phyloP scores from a whole-genome alignment of 23 red algal species.

The Porphyridium purpureum region DNA sequence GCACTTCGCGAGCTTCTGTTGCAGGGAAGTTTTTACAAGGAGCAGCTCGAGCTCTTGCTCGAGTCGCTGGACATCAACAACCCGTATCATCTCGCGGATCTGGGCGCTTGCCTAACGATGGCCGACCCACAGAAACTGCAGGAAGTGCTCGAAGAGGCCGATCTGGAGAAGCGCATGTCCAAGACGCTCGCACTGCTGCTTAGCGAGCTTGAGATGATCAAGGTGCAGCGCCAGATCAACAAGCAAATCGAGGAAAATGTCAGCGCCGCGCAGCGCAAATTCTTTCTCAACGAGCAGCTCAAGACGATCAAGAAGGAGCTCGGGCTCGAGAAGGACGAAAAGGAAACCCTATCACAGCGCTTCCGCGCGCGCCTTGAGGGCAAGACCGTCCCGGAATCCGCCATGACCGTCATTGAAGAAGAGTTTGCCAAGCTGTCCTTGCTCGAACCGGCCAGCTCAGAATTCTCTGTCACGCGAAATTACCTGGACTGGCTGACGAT shows the following conservation, averaged over 20 bases:
- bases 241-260: slow-evolving; percentile 91
- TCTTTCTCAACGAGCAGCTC: slow-evolving; percentile 94
- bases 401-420: slow-evolving; percentile 55
- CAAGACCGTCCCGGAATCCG: slow-evolving; percentile 48
- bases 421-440: slow-evolving; percentile 73
- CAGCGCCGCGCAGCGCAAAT: slow-evolving; percentile 61
- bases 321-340: slow-evolving; percentile 91
- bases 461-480: slow-evolving; percentile 82
- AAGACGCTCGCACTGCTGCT: slow-evolving; percentile 72
- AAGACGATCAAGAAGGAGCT: slow-evolving; percentile 93
- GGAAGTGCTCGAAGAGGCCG: slow-evolving; percentile 67
- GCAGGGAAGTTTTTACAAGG: slow-evolving; percentile 83
- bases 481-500: slow-evolving; percentile 95
- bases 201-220: slow-evolving; percentile 80
- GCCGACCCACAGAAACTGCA: slow-evolving; percentile 78
- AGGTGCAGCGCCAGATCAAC: slow-evolving; percentile 78
- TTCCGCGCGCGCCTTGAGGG: slow-evolving; percentile 56
- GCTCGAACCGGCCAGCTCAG: slow-evolving; percentile 79
- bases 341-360: slow-evolving; percentile 47
- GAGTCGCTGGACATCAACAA: slow-evolving; percentile 86
- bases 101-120: slow-evolving; percentile 85
- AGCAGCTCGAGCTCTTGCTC: slow-evolving; percentile 80
- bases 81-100: slow-evolving; percentile 83
- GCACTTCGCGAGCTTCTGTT: slow-evolving; percentile 70
- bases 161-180: slow-evolving; percentile 64